Evolutionary conservation across 257 asterid genomes (phyloP).

Genomic region (Nicotiana noctiflora): DNA sequence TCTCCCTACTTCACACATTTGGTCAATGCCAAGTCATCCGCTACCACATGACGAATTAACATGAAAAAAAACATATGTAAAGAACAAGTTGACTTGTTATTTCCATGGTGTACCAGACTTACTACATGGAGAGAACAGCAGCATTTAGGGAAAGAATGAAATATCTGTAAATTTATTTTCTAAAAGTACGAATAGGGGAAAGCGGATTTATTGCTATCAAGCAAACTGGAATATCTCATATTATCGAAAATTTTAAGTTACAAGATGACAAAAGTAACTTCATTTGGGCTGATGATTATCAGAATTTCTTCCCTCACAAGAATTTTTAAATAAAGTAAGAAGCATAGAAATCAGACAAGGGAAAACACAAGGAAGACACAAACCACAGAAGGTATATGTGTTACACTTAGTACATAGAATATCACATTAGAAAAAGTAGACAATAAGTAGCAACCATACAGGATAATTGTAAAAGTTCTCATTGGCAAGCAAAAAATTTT

Average conservation of each 20-base stretch:
- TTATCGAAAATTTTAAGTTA: background rate
- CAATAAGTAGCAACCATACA: background rate
- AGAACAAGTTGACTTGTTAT: background rate
- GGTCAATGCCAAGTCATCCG: background rate
- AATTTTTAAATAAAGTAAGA: background rate
- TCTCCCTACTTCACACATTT: background rate
- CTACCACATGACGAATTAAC: background rate
- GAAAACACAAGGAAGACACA: background rate
- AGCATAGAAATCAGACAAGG: background rate
- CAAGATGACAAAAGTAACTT: background rate
- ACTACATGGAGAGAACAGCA: background rate
- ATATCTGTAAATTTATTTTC: background rate
- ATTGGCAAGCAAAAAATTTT: background rate
- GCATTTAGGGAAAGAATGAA: background rate
- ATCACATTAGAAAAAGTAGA: background rate
- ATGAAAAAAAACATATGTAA: background rate
- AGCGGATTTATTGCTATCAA: background rate
- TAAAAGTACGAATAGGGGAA: background rate
- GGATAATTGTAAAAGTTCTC: background rate
- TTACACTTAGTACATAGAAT: background rate
- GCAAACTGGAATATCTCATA: background rate
- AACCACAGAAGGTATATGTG: background rate
- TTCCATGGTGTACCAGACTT: background rate
- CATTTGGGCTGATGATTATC: background rate
- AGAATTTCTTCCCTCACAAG: background rate